phyloP scores from a whole-genome alignment of 768 basidiomycete genomes.

The Royoungia palumana region DNA sequence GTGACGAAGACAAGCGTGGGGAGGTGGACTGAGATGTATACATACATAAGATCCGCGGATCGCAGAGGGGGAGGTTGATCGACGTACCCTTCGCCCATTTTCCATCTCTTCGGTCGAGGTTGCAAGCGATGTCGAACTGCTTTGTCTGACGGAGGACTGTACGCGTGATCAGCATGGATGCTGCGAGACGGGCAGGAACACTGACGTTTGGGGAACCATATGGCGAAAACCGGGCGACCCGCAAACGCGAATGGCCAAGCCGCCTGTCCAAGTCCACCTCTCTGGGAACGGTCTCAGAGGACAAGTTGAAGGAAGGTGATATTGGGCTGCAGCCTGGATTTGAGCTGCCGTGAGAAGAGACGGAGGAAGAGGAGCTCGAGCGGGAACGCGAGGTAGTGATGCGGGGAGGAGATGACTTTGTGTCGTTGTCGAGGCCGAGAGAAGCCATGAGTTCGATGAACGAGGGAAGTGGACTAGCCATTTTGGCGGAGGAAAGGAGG shows the following conservation, averaged over 20 bases:
- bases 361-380: slow-evolving; percentile 46
- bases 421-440: slow-evolving; percentile 61
- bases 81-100: slow-evolving; percentile 32
- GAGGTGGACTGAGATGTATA: slow-evolving; percentile 31
- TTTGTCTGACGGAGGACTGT: slow-evolving; percentile 43
- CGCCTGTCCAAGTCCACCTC: slow-evolving; percentile 33
- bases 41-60: slow-evolving; percentile 34
- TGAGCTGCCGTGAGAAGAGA: slow-evolving; percentile 41
- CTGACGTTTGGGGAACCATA: slow-evolving; percentile 29
- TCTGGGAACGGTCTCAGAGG: slow-evolving; percentile 22
- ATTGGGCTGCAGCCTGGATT: slow-evolving; percentile 28
- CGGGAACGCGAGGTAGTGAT: slow-evolving; percentile 27
- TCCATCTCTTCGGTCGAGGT: slow-evolving; percentile 25
- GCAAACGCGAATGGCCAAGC: slow-evolving; percentile 24
- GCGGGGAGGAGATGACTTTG: slow-evolving; percentile 32
- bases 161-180: neutral
- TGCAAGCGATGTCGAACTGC: slow-evolving; percentile 42
- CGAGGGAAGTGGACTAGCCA: slow-evolving; percentile 71
- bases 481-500: slow-evolving; percentile 39
- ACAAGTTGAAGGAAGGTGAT: slow-evolving; percentile 37
- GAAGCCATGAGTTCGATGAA: slow-evolving; percentile 87
- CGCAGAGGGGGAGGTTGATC: slow-evolving; percentile 22
- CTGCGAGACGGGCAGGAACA: neutral
- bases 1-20: slow-evolving; percentile 39
- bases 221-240: slow-evolving; percentile 29